These are phyloP conservation scores for Bipolaris sorokiniana DNA, from an alignment of 2,329 filamentous ascomycete genomes.

Conservation along the genomic window DNA sequence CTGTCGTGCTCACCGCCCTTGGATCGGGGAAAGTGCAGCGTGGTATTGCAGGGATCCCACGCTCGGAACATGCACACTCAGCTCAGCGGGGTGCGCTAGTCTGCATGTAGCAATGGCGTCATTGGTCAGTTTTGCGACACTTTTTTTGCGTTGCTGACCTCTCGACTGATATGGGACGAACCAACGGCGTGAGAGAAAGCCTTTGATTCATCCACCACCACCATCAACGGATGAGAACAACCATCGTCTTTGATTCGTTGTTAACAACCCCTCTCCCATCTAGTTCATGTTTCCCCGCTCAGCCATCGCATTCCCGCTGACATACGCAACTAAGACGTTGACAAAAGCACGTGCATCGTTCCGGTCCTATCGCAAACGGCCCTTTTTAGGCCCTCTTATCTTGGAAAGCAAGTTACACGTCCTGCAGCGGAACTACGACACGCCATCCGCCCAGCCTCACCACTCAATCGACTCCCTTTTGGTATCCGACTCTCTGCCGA, in stretches of 20 bases:
- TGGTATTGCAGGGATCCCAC: constrained; percentile 13
- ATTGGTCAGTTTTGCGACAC: constrained; percentile 19
- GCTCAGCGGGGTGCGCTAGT: constrained; percentile 23
- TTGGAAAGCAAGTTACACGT: constrained; percentile 36
- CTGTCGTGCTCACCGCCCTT: constrained; percentile 26
- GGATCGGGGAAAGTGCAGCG: constrained; percentile 20
- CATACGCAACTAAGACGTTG: not conserved
- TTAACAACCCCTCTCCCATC: too few relatives aligned
- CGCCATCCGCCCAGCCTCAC: constrained; percentile 16
- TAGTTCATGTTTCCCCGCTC: not conserved
- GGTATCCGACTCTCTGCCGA: constrained; percentile 17
- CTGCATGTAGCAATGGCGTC: constrained; percentile 14
- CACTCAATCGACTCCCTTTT: constrained; percentile 3
- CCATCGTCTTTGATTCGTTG: not conserved
- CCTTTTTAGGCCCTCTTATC: constrained; percentile 36
- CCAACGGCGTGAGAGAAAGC: not conserved
- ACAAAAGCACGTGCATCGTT: constrained; percentile 28
- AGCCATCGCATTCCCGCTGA: not conserved
- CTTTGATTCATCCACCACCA: too few relatives aligned
- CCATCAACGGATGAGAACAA: not conserved
- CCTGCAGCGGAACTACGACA: constrained; percentile 30
- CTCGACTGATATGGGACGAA: not conserved
- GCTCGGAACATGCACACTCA: constrained; percentile 12
- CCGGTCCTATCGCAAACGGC: constrained; percentile 31
- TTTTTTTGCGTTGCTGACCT: constrained; percentile 2